Base-by-base conservation (phyloP, 352 stramenopile species). In the Pythium biforme region DNA sequence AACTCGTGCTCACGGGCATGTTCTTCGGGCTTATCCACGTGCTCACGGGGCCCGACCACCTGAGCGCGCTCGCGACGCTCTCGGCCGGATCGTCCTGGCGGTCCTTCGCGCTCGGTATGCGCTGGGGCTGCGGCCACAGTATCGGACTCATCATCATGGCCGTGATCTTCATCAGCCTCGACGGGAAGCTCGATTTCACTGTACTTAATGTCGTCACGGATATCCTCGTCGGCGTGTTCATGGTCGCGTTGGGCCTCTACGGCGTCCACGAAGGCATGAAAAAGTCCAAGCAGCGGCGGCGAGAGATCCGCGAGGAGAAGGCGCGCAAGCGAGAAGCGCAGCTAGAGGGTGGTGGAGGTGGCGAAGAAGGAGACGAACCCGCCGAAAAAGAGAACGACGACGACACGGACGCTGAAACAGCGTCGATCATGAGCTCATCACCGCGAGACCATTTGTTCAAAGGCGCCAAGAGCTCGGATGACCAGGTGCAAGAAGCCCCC, bases 81-180 rank as follows among this genome's bases (percentile, higher is more conserved):
- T 89, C 79, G 23, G 83, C 86, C 8, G 84, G 74, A 39, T 89
- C 78, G 4, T 95, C 81, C n/a, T 92, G 75, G 69, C 72, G 74
- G 23, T 81, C 88, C 1, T 97, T 97, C 64, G 70, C 76, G 17
- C 75, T 97, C 3, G 90, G 90, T 14, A 73, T 97, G 20, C 85
- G 87, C 73, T 98, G 91, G 91, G 93, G 93, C 19, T 81, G 91
- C 31, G 91, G 93, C 29, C 92, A 98, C 72, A 93, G 77, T 17
- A 85, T 92, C 23, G 93, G 93, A 1, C 75, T 98, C 25, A 55
- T 98, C 51, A 56, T 92, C 65, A 92, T 94, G 85, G 93, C 73
- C 58, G 69, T 81, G 50, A 84, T 83, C 65, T 96, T 84, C 76
- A 96, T 83, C 76, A 91, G 11, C 71, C 62, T 26, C 81, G 71